These are phyloP conservation scores for Actinomortierella ambigua DNA, from an alignment of 371 early-diverging fungal species.

Conservation along the genomic window DNA sequence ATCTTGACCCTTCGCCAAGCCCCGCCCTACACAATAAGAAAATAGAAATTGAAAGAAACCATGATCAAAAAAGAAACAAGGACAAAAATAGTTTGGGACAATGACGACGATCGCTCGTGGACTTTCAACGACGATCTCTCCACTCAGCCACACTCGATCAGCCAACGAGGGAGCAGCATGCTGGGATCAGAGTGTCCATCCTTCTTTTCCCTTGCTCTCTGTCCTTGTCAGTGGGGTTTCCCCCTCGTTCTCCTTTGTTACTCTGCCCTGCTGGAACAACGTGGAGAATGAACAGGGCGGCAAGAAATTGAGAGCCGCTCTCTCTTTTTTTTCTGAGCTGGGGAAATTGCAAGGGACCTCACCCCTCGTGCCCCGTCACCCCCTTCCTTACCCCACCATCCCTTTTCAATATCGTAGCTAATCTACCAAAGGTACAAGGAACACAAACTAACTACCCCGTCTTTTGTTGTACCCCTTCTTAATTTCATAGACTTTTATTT, in stretches of 20 bases:
- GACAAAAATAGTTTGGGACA: neutral
- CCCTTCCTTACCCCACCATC: too few species aligned
- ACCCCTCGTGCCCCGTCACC: too few species aligned
- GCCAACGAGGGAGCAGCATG: too few species aligned
- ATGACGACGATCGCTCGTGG: constrained; percentile 1
- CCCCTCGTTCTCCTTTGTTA: too few species aligned
- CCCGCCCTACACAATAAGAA: too few species aligned
- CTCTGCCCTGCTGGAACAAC: too few species aligned
- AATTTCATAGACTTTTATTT: constrained; percentile 69
- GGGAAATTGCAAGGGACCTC: too few species aligned
- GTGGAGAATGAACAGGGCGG: too few species aligned
- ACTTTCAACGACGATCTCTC: neutral
- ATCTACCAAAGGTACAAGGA: neutral
- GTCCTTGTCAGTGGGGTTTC: neutral
- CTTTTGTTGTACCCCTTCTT: constrained; percentile 4
- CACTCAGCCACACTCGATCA: too few species aligned
- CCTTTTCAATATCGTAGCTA: neutral
- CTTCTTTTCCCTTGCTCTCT: neutral
- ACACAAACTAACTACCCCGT: neutral
- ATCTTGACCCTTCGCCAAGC: neutral
- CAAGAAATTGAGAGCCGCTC: too few species aligned
- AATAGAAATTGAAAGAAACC: neutral
- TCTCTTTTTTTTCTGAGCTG: too few species aligned
- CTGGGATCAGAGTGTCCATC: neutral
- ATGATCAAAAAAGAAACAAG: neutral